phyloP scores from a whole-genome alignment of 1,284 basidiomycete species.

The Naganishia sp. region DNA sequence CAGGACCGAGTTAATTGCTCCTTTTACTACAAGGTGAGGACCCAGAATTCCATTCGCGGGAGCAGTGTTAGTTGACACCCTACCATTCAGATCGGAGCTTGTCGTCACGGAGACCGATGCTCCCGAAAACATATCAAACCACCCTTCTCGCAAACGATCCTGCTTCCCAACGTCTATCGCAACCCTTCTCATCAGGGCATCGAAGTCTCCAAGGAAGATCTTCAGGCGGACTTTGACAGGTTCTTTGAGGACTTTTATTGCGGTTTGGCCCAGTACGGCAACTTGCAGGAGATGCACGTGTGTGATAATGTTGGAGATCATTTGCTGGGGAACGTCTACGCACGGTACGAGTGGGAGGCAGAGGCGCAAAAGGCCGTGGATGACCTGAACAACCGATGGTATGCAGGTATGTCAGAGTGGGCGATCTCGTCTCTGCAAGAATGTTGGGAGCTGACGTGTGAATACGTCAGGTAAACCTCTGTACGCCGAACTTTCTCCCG shows the following conservation, averaged over 20 bases:
- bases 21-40: constrained; percentile 51
- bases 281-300: constrained; percentile 93
- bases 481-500: constrained; percentile 97
- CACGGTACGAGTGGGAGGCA: constrained; percentile 96
- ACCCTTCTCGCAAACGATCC: constrained; percentile 93
- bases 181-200: constrained; percentile 85
- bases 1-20: constrained; percentile 56
- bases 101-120: constrained; percentile 53
- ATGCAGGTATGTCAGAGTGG: constrained; percentile 69
- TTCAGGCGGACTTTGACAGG: constrained; percentile 93
- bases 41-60: too few species aligned
- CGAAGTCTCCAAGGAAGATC: constrained; percentile 65
- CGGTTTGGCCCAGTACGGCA: constrained; percentile 91
- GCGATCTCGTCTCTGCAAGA: constrained; percentile 1
- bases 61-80: too few species aligned
- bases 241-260: constrained; percentile 91
- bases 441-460: constrained; percentile 20
- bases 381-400: constrained; percentile 94
- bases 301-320: constrained; percentile 99
- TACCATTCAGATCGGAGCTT: constrained; percentile 47
- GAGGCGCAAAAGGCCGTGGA: constrained; percentile 94
- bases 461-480: constrained; percentile 73
- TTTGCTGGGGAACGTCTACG: constrained; percentile 97
- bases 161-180: constrained; percentile 98
- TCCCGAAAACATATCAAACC: constrained; percentile 92